phyloP scores from a whole-genome alignment of 768 basidiomycete species.

The Melanogaster broomeanus region DNA sequence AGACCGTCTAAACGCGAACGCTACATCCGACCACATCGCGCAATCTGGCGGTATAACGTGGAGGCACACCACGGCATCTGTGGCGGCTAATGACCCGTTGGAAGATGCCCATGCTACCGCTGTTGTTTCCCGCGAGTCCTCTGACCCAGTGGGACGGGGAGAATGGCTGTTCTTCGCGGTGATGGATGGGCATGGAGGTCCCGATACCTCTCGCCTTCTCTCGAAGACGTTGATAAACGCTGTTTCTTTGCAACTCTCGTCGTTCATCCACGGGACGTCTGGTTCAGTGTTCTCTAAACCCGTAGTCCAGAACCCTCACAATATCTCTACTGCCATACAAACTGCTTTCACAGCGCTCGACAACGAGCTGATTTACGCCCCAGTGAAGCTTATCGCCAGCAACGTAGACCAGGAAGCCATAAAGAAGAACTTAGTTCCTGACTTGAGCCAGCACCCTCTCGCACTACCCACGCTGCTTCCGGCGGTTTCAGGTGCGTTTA shows the following conservation, averaged over 20 bases:
- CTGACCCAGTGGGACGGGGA: slow-evolving; percentile 60
- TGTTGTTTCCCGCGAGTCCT: slow-evolving; percentile 61
- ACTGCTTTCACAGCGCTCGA: slow-evolving; percentile 84
- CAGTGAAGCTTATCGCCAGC: slow-evolving; percentile 68
- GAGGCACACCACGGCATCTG: slow-evolving; percentile 76
- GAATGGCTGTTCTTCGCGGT: slow-evolving; percentile 85
- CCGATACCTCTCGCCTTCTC: slow-evolving; percentile 80
- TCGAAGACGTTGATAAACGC: slow-evolving; percentile 83
- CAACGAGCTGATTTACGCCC: slow-evolving; percentile 76
- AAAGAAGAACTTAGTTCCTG: slow-evolving; percentile 56
- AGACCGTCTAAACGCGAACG: slow-evolving; percentile 56
- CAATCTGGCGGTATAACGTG: slow-evolving; percentile 61
- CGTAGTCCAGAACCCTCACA: slow-evolving; percentile 44
- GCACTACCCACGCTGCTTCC: slow-evolving; percentile 75
- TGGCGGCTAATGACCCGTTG: slow-evolving; percentile 87
- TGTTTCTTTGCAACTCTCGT: slow-evolving; percentile 72
- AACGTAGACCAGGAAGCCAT: slow-evolving; percentile 52
- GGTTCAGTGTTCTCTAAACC: slow-evolving; percentile 38
- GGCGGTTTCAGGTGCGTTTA: slow-evolving; percentile 68
- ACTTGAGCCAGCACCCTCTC: slow-evolving; percentile 70
- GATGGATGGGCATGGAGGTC: slow-evolving; percentile 90
- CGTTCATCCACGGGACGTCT: slow-evolving; percentile 42
- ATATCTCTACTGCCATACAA: slow-evolving; percentile 68
- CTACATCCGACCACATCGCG: slow-evolving; percentile 44
- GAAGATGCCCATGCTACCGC: slow-evolving; percentile 85